Percentiles rank a stretch among this genome's conserved stretches.
Evolutionary conservation across 768 basidiomycete species (phyloP).

Genomic region (Tulasnella sp.): DNA sequence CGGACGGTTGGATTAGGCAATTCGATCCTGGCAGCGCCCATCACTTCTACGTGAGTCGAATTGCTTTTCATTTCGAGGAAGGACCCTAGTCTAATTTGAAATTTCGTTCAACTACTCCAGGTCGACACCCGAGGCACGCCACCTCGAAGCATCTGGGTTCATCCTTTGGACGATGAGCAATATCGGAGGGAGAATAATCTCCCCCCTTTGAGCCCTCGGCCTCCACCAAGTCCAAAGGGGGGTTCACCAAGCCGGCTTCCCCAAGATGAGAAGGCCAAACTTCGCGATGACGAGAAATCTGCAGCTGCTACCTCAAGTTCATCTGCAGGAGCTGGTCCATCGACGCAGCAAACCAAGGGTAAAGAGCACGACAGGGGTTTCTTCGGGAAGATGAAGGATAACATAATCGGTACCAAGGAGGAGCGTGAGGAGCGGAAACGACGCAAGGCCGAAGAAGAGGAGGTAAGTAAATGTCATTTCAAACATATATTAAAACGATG

Average conservation of each 20-base stretch:
- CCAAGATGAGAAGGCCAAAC: conserved; percentile 24
- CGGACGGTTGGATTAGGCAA: conserved; percentile 24
- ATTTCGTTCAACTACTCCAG: conserved; percentile 37
- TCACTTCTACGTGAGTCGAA: conserved; percentile 48
- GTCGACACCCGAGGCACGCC: conserved; percentile 63
- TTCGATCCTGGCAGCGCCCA: conserved; percentile 15
- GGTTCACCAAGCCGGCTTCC: conserved; percentile 15
- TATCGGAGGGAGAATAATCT: conserved; percentile 50
- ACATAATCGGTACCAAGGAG: conserved; percentile 60
- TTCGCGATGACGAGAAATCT: conserved; percentile 24
- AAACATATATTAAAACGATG: conserved; percentile 29
- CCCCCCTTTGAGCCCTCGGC: conserved; percentile 29
- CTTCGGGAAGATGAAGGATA: conserved; percentile 61
- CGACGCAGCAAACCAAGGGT: conserved; percentile 3
- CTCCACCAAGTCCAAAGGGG: neutral
- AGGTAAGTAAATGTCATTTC: conserved; percentile 7
- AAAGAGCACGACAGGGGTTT: conserved; percentile 49
- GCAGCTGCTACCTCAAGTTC: neutral
- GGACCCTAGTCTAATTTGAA: neutral
- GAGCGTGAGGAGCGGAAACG: conserved; percentile 48
- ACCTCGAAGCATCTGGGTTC: conserved; percentile 65
- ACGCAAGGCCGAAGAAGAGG: conserved; percentile 17
- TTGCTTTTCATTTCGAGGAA: neutral
- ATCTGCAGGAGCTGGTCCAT: conserved; percentile 10
- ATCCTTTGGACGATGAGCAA: conserved; percentile 66